Conservation (phyloP, 2,329 filamentous ascomycete species). For the Penicillium sclerotigenum region DNA sequence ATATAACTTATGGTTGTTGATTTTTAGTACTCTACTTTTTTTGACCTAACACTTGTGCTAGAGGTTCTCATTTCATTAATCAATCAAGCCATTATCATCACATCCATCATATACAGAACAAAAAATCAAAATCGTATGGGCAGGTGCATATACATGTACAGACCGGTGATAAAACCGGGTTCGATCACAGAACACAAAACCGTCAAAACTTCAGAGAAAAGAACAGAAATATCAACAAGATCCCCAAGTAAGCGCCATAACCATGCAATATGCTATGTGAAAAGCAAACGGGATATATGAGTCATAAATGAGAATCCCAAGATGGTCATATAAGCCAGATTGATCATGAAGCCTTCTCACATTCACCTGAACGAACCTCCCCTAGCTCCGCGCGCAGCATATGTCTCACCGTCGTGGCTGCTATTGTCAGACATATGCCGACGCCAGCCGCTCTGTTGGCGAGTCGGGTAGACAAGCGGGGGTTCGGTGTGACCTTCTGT, state of each 20-base stretch:
- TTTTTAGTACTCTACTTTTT: not conserved
- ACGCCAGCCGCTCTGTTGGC: conserved; percentile 32
- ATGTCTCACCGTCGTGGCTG: conserved; percentile 9
- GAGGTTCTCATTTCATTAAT: conserved; percentile 5
- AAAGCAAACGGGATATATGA: not conserved
- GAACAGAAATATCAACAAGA: not conserved
- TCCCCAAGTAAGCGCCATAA: not conserved
- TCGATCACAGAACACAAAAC: not conserved
- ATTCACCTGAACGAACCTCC: not conserved
- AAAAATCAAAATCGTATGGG: not conserved
- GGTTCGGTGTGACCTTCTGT: conserved; percentile 9
- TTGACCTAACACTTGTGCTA: not conserved
- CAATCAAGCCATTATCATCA: conserved; percentile 11
- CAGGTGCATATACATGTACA: conserved; percentile 3
- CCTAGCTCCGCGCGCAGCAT: not conserved
- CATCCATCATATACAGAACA: conserved; percentile 12
- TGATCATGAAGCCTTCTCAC: not conserved
- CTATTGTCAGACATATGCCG: conserved; percentile 21
- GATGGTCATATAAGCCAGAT: not conserved
- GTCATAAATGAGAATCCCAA: not conserved
- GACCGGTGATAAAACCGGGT: not conserved
- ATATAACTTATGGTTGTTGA: not conserved
- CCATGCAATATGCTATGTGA: not conserved
- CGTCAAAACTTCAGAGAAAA: not conserved
- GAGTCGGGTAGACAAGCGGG: not conserved